Evolutionary conservation across 2,329 filamentous ascomycete species (phyloP), one percentile per base, ranked within the genome.

Genomic region (Hypoxylon sp.): DNA sequence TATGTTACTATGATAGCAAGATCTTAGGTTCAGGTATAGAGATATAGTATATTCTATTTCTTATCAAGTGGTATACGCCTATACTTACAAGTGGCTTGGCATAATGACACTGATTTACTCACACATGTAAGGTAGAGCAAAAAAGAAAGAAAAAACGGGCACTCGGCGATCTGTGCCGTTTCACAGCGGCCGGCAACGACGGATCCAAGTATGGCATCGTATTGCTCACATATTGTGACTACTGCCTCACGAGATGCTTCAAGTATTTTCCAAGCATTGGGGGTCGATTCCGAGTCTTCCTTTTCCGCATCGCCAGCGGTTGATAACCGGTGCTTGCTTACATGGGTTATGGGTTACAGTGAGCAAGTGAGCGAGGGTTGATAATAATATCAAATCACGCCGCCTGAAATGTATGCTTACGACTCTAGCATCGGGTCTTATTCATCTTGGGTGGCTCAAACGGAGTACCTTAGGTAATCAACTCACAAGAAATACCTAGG

Each of bases 281-380:
- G 54, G 60, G 60, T 64, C 51, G 48, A 61, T 67, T 50, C 60
- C 61, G 61, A 32, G 54, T 26, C 56, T 64, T 64, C 57, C 56
- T 64, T 32, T 28, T 13, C 24, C 28, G 50, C 22, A 24, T 49
- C 54, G 44, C 26, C 56, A 47, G 20, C 30, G 44, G 44, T 53
- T 8, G 43, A 60, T 50, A 41, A 34, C 26, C 15, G 22, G 19
- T 57, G 59, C 53, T 66, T 57, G 59, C 53, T 66, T 60, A 64
- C 56, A 64, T 55, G 56, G 59, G 44, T 64, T n/a, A 53, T 48
- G 17, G 11, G 46, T 34, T 4, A 26, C 4, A 26, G 24, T 26
- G 24, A 26, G 24, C 24, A 7, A 20, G 44, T 47, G 37, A 48
- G 41, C 49, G 19, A 62, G 22, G 19, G 15, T n/a, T 28, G 17